Evolutionary conservation across 2,329 filamentous ascomycete species (phyloP), one percentile per base, ranked within the genome.

Genomic region (Microthyrium microscopicum): DNA sequence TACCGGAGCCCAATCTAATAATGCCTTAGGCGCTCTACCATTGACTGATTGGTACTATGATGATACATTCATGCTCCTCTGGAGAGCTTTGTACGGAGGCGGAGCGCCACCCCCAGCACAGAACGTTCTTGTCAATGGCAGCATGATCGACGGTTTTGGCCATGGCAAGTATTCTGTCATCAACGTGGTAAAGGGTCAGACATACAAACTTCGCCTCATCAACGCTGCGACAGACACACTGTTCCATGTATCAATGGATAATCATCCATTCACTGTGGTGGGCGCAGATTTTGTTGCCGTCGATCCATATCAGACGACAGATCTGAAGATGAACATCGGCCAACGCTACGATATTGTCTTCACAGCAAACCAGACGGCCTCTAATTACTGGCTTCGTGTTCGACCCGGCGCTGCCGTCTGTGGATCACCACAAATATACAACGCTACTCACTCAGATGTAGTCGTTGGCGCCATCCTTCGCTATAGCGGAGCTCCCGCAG

Each of bases 21-120:
- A n/a, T n/a, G n/a, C n/a, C n/a, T n/a, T n/a, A n/a, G n/a, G n/a
- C 3, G 52, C 61, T 9, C 42, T 77, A 1, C 58, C 72, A 18
- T 46, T 77, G 5, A 65, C 60, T 12, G 76, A 81, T 44, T 80
- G 73, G 73, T 31, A 31, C 18, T 17, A 31, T 15, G 19, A 20
- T 8, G 15, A 31, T 18, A 17, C 17, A 12, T 31, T 18, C 15
- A 21, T 9, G 11, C 29, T 31, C 6, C 11, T 12, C 8, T 31
- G 15, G 19, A 31, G 11, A 12, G 29, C 9, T 19, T 13, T 12
- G 15, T 20, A 9, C 8, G 17, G 11, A 8, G 9, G 8, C 26
- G 9, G 8, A 7, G 26, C 26, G 17, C 11, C 26, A 8, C 7
- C 17, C 26, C 26, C 26, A 7, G 26, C n/a, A n/a, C n/a, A 29